Evolutionary conservation across 805 yeast species (phyloP).

Genomic region (Wickerhamomyces subpelliculosus): DNA sequence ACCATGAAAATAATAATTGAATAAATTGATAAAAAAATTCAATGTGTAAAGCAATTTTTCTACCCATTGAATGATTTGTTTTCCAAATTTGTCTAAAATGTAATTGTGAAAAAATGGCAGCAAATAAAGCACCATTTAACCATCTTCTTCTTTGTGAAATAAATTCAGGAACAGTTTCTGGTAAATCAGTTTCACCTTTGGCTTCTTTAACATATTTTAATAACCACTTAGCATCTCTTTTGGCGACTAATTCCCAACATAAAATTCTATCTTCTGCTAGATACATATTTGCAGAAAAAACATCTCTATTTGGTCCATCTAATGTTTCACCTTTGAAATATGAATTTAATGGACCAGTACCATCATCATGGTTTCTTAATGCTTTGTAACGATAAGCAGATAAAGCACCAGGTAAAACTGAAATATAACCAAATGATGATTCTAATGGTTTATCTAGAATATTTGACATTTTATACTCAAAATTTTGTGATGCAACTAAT

Average conservation of each 20-base stretch:
- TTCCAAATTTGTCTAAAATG: slow-evolving; percentile 87
- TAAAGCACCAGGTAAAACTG: slow-evolving; percentile 92
- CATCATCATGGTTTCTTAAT: slow-evolving; percentile 74
- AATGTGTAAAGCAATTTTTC: slow-evolving; percentile 76
- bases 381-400: slow-evolving; percentile 93
- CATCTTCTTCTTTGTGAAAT: slow-evolving; percentile 96
- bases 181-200: slow-evolving; percentile 95
- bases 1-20: slow-evolving; percentile 79
- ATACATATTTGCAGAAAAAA: slow-evolving; percentile 94
- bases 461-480: slow-evolving; percentile 96
- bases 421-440: slow-evolving; percentile 85
- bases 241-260: slow-evolving; percentile 95
- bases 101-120: slow-evolving; percentile 82
- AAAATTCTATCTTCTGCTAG: slow-evolving; percentile 94
- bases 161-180: slow-evolving; percentile 90
- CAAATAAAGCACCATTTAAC: slow-evolving; percentile 97
- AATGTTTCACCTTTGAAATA: slow-evolving; percentile 84
- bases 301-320: slow-evolving; percentile 57
- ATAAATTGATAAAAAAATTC: slow-evolving; percentile 87
- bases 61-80: slow-evolving; percentile 73
- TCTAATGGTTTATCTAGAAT: slow-evolving; percentile 92
- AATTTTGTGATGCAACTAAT: slow-evolving; percentile 91
- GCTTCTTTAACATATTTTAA: slow-evolving; percentile 89
- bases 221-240: slow-evolving; percentile 77
- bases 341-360: slow-evolving; percentile 84